Conservation (phyloP, 768 basidiomycete species). For the Leccinum subtestaceum region DNA sequence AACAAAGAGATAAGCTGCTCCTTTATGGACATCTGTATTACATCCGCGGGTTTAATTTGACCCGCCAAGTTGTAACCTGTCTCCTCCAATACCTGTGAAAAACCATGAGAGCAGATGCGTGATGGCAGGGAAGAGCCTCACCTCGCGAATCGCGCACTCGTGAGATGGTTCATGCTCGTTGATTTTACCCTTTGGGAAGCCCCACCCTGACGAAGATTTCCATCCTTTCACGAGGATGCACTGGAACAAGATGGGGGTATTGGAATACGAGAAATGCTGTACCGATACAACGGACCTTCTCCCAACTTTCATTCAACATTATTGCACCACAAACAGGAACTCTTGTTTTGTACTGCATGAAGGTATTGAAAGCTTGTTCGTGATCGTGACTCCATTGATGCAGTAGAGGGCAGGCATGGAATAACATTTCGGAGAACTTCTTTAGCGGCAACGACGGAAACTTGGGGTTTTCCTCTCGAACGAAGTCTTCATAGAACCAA, state of each 20-base stretch:
- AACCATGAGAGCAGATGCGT: slow-evolving; percentile 9
- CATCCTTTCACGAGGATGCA: slow-evolving; percentile 98
- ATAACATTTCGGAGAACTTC: slow-evolving; percentile 90
- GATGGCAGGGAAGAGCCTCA: slow-evolving; percentile 34
- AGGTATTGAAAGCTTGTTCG: slow-evolving; percentile 81
- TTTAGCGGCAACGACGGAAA: slow-evolving; percentile 88
- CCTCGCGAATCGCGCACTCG: slow-evolving; percentile 90
- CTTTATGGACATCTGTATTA: slow-evolving; percentile 82
- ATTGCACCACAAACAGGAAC: slow-evolving; percentile 98
- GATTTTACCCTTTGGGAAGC: slow-evolving; percentile 99
- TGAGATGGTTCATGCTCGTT: slow-evolving; percentile 86
- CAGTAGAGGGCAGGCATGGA: slow-evolving; percentile 79
- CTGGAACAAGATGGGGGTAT: slow-evolving; percentile 39
- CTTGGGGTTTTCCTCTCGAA: slow-evolving; percentile 85
- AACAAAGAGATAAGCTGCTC: slow-evolving; percentile 91
- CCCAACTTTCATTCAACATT: slow-evolving; percentile 87
- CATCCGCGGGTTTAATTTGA: slow-evolving; percentile 61
- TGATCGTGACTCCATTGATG: slow-evolving; percentile 83
- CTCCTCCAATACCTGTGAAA: slow-evolving; percentile 87
- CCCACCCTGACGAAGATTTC: slow-evolving; percentile 96
- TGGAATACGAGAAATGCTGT: slow-evolving; percentile 9
- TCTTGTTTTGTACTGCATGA: slow-evolving; percentile 94
- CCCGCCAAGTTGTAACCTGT: slow-evolving; percentile 88
- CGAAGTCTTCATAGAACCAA: slow-evolving; percentile 99
- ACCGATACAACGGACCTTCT: slow-evolving; percentile 62